Percentiles rank a stretch among this genome's conserved stretches.
These are phyloP conservation scores for Ganoderma sp. DNA, from an alignment of 1,284 basidiomycete species.

Conservation along the genomic window DNA sequence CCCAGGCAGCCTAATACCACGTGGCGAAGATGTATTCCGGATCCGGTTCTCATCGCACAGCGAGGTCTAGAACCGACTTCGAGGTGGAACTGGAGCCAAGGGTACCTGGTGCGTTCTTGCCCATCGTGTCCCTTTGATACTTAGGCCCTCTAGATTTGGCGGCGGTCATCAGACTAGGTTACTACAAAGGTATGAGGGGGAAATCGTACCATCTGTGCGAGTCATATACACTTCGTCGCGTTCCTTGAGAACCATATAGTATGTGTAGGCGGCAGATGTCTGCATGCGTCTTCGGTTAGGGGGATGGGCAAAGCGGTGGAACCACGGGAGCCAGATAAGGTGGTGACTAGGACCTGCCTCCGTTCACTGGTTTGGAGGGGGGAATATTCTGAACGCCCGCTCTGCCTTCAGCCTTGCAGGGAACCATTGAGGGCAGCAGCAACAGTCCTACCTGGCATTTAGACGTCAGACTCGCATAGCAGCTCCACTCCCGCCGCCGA, in stretches of 20 bases:
- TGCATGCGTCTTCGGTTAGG: background rate
- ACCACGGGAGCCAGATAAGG: constrained; percentile 14
- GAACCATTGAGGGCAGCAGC: background rate
- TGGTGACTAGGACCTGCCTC: constrained; percentile 17
- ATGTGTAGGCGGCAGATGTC: background rate
- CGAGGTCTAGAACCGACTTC: background rate
- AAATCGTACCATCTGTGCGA: background rate
- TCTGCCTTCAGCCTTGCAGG: constrained; percentile 12
- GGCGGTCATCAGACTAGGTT: no score
- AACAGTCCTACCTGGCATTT: background rate
- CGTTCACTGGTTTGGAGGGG: constrained; percentile 1
- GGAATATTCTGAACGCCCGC: no score
- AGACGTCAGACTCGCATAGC: background rate
- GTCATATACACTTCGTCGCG: background rate
- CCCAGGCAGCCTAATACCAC: background rate
- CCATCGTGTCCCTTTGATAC: no score
- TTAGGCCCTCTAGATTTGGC: background rate
- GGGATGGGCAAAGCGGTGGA: constrained; percentile 22
- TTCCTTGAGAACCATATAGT: background rate
- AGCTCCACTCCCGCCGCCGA: constrained; percentile 3
- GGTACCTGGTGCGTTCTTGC: background rate
- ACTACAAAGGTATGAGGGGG: no score
- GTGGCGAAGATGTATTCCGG: background rate
- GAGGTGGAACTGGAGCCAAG: background rate
- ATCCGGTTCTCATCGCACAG: background rate